Base-by-base conservation (phyloP, 2,329 filamentous ascomycete species). In the Sporothrix pseudoabietina region DNA sequence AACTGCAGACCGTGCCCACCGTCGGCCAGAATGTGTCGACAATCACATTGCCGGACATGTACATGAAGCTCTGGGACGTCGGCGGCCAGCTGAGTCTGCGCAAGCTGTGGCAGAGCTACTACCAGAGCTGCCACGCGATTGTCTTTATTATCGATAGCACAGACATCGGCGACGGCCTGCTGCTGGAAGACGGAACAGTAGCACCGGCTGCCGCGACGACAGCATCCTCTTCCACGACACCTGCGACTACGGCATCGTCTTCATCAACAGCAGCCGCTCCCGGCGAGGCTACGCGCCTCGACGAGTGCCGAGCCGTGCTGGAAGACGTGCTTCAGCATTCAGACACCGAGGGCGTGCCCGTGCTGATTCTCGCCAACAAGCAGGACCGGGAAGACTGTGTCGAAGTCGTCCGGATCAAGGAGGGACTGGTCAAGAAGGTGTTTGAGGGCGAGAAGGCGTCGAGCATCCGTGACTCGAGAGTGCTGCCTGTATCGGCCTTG, bases 21-120 rank as follows among this genome's bases (percentile, higher is more conserved):
- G 95, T 98, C 78, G 96, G 96, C 77, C 96, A 98, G 82, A 98
- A 98, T 83, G 94, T 98, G 76, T 92, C 93, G 75, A 96, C 94
- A 65, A 93, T 99, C 80, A 90, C 92, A 30, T 87, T 98, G 32
- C 92, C 94, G 19, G 94, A 97, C 82, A 95, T 98, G 89, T 98
- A 98, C 85, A 87, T 99, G 80, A 97, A 98, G 85, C 92, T 99
- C 78, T 98, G 96, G 96, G 96, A 99, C 80, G 94, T 99, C 0
- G 96, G 96, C 76, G 96, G 96, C 7, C 96, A 99, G 82, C 90
- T 96, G 79, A 92, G 89, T 39, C 88, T 99, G 80, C 91, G 96
- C 75, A 91, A 92, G 76, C 89, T 98, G 44, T 99, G 96, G 96
- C 94, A 97, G 82, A 94, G 91, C 82, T 99, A 99, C 85, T 99